Evolutionary conservation across 805 yeast species (phyloP).

Genomic region (Barnettozyma populi): DNA sequence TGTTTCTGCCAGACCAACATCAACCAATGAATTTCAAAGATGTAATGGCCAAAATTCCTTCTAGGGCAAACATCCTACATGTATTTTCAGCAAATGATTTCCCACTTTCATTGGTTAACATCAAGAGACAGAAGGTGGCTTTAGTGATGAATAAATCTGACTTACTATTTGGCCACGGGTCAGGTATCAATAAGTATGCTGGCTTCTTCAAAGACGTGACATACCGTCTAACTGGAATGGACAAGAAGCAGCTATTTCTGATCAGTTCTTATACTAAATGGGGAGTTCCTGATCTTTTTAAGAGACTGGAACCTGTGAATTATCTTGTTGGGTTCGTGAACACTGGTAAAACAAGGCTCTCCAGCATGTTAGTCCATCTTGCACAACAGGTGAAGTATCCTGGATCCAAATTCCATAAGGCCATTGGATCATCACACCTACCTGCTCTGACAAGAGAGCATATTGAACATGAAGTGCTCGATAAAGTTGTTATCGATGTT

Average conservation of each 20-base stretch:
- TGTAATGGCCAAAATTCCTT: slow-evolving; percentile 34
- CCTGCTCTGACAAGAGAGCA: slow-evolving; percentile 70
- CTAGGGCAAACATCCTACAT: slow-evolving; percentile 44
- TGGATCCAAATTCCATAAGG: slow-evolving; percentile 14
- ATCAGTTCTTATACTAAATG: slow-evolving; percentile 50
- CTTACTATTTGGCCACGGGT: slow-evolving; percentile 32
- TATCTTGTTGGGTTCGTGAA: slow-evolving; percentile 64
- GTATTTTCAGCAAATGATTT: slow-evolving; percentile 66
- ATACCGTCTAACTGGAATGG: slow-evolving; percentile 29
- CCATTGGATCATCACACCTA: slow-evolving; percentile 36
- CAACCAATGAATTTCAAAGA: slow-evolving; percentile 27
- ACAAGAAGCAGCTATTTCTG: slow-evolving; percentile 31
- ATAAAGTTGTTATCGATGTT: slow-evolving; percentile 30
- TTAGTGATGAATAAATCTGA: slow-evolving; percentile 39
- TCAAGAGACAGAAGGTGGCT: slow-evolving; percentile 20
- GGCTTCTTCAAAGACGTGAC: slow-evolving; percentile 28
- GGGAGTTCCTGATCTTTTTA: slow-evolving; percentile 39
- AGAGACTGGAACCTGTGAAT: slow-evolving; percentile 32
- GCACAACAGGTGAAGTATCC: slow-evolving; percentile 8
- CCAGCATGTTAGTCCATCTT: slow-evolving; percentile 39
- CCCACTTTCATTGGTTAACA: slow-evolving; percentile 41
- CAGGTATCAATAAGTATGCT: slow-evolving; percentile 27
- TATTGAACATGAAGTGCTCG: slow-evolving; percentile 34
- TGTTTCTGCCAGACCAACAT: slow-evolving; percentile 32
- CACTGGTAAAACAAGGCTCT: slow-evolving; percentile 62